Conservation (phyloP, 2,329 filamentous ascomycete genomes). For the Diaporthe sp. region DNA sequence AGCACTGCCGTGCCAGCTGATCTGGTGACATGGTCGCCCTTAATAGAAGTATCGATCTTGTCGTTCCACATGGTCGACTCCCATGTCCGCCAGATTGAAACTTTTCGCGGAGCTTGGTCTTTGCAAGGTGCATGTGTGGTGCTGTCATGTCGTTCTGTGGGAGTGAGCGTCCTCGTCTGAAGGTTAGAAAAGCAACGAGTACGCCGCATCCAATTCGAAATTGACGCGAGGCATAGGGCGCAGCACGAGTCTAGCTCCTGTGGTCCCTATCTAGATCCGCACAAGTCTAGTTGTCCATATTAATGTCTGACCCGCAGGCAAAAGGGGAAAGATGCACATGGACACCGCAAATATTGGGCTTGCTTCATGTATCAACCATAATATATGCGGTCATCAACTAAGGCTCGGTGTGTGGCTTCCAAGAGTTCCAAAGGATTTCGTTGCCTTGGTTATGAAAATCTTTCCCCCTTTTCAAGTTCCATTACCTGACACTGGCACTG, state of each 20-base stretch:
- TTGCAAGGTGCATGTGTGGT: background rate
- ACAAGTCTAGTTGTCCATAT: background rate
- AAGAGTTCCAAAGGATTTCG: background rate
- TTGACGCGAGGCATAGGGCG: background rate
- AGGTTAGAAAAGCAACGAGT: background rate
- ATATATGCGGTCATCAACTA: background rate
- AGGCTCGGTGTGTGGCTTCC: background rate
- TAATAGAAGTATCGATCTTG: background rate
- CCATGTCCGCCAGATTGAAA: background rate
- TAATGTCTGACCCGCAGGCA: background rate
- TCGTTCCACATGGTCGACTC: conserved; percentile 15
- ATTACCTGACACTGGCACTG: conserved; percentile 3
- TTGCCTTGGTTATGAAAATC: background rate
- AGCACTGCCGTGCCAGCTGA: conserved; percentile 45
- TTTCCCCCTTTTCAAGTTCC: conserved; percentile 1
- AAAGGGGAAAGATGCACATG: background rate
- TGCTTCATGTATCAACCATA: background rate
- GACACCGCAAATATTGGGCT: background rate
- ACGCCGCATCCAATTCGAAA: too few relatives aligned
- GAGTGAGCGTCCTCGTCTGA: background rate
- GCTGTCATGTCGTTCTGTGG: background rate
- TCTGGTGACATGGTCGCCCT: conserved; percentile 39
- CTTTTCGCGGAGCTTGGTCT: background rate
- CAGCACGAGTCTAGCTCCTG: background rate
- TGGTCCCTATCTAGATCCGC: background rate